Evolutionary conservation across 2,329 filamentous ascomycete genomes (phyloP), one percentile per base, ranked within the genome.

Genomic region (Ramularia endophylla): DNA sequence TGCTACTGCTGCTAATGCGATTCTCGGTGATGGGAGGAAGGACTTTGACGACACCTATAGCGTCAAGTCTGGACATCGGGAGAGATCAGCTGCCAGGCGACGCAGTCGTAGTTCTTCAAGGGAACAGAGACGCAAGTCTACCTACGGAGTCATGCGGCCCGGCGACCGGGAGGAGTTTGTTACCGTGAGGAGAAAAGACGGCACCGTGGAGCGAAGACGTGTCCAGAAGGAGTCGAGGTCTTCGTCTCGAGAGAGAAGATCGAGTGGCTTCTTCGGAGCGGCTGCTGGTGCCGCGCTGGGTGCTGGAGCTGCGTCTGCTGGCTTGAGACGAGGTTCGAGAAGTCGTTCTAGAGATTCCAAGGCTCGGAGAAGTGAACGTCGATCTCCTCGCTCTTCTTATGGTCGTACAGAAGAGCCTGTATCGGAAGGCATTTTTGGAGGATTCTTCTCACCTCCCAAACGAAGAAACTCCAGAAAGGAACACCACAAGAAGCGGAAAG

Each of bases 41-140:
- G 73, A 78, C 38, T 79, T 78, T 47, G 73, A 79, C 48, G 77
- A 80, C 52, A 76, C 73, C 0, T 77, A 80, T 48, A 79, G 72
- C 50, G 66, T 78, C 50, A 74, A 73, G 41, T 74, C 74, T 40
- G 75, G 77, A 13, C 69, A 66, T 45, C 59, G 58, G 12, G 60
- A 62, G 33, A 59, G 63, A 16, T 68, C 65, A 29, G 53, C 54
- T 13, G 43, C 50, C 8, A 40, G 58, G 27, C 45, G 54, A 27
- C 54, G 60, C 6, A 62, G 60, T 27, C 56, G 57, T 3, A 57
- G 54, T 30, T 59, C 57, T 8, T 58, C 54, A 9, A 43, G 58
- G 46, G 50, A 64, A 50, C 48, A 49, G 29, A 57, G 58, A 35
- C 44, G 55, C 12, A 48, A 52, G 46, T 43, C 61, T 54, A 39